These are phyloP conservation scores for Wickerhamiella cacticola DNA, from an alignment of 805 yeast genomes.

Conservation along the genomic window DNA sequence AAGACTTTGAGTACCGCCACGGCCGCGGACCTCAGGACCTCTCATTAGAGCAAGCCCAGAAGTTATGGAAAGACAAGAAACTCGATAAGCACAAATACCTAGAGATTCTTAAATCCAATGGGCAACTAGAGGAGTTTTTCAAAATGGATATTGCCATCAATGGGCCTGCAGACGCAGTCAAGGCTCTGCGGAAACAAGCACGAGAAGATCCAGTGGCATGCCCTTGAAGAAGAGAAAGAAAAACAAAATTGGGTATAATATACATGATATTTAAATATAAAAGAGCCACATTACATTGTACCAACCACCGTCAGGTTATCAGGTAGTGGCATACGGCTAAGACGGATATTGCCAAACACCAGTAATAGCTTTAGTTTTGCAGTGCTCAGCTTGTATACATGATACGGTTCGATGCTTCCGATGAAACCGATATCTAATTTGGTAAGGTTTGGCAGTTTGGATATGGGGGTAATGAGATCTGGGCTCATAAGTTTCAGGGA, in stretches of 20 bases:
- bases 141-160: constrained; percentile 41
- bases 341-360: constrained; percentile 49
- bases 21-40: background rate
- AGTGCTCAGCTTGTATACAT: constrained; percentile 45
- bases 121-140: constrained; percentile 37
- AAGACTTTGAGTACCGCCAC: constrained; percentile 6
- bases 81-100: constrained; percentile 3
- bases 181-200: background rate
- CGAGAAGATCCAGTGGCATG: no score
- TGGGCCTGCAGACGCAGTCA: constrained; percentile 4
- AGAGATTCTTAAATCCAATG: background rate
- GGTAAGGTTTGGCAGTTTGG: constrained; percentile 46
- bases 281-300: constrained; percentile 18
- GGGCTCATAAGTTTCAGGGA: constrained; percentile 50
- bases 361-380: constrained; percentile 54
- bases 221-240: no score
- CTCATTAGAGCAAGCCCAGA: background rate
- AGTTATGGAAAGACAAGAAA: background rate
- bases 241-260: no score
- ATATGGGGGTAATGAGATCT: constrained; percentile 24
- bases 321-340: constrained; percentile 26
- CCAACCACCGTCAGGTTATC: constrained; percentile 22
- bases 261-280: background rate
- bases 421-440: constrained; percentile 71
- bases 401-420: constrained; percentile 57